Evolutionary conservation across 2,329 filamentous ascomycete genomes (phyloP).

Genomic region (Arthrobotrys musiformis): DNA sequence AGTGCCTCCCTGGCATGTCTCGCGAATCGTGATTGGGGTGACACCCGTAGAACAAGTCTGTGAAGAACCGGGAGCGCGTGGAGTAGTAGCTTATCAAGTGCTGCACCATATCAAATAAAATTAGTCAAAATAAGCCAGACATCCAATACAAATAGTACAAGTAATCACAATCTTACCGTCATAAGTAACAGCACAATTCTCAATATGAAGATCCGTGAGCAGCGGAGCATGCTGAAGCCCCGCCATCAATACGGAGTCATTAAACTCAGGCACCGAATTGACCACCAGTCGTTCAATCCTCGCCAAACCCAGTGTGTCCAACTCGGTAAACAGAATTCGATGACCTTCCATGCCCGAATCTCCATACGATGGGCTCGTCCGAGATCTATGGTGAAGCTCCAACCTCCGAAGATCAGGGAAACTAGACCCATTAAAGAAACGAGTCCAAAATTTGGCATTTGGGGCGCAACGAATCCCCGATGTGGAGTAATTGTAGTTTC

Average conservation of each 20-base stretch:
- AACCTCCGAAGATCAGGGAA: conserved; percentile 57
- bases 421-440: conserved; percentile 57
- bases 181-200: conserved; percentile 56
- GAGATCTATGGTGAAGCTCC: conserved; percentile 55
- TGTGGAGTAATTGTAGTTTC: conserved; percentile 26
- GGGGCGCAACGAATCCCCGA: conserved; percentile 43
- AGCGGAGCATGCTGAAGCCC: conserved; percentile 56
- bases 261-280: conserved; percentile 57
- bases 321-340: conserved; percentile 46
- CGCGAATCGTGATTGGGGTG: conserved; percentile 56
- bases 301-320: conserved; percentile 55
- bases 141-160: background rate
- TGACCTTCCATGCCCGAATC: conserved; percentile 13
- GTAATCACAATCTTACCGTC: conserved; percentile 33
- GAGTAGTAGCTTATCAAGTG: conserved; percentile 47
- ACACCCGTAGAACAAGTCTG: conserved; percentile 54
- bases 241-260: conserved; percentile 58
- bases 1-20: conserved; percentile 54
- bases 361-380: conserved; percentile 10
- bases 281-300: conserved; percentile 57
- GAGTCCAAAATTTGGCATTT: conserved; percentile 57
- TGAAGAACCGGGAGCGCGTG: conserved; percentile 57
- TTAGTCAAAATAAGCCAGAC: background rate
- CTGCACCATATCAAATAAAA: background rate
- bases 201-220: conserved; percentile 56